Base-by-base conservation (phyloP, 2,329 filamentous ascomycete genomes). In the Colletotrichum spinosum region DNA sequence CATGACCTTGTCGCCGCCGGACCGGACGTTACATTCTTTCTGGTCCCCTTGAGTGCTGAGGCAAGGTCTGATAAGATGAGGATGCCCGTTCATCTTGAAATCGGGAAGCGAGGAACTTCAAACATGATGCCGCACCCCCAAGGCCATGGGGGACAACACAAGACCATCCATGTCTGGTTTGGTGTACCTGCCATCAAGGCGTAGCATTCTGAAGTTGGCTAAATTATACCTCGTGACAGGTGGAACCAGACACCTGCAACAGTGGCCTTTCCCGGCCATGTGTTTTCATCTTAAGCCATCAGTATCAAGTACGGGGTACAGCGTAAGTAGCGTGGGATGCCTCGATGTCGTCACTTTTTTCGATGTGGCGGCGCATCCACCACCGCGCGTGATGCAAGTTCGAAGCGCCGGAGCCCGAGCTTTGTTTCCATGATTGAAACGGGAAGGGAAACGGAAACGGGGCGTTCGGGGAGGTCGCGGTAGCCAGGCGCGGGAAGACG, bases 21-120 rank as follows among this genome's bases (percentile, higher is more conserved):
- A 55, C 33, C 42, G 37, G 53, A 66, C 39, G 59, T 66, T 64
- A 37, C 63, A 66, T 64, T 55, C 42, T 17, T 48, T 60, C 54
- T 55, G 48, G 57, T 61, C 33, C 57, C 45, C 52, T 51, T 34
- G 62, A 55, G 45, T 9, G 45, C 33, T 60, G 45, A 49, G 38
- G 51, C 56, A 51, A 55, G 49, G 62, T 52, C 13, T 59, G 57
- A 61, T 56, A 41, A 61, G 62, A 61, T 65, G 62, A 61, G 62
- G 44, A 39, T 37, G 57, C 50, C 61, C 56, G 56, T 65, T 65
- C 61, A 54, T 65, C 61, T 65, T 45, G 56, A 60, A 50, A 45
- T 17, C 50, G 50, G 56, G 60, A 59, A 54, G 8, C 56, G n/a
- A 35, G 50, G 45, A 34, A 61, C 49, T 50, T 49, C 46, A 41